Percentiles rank a stretch among this genome's conserved stretches.
Evolutionary conservation across 768 basidiomycete genomes (phyloP).

Genomic region (Lactarius psammicola): DNA sequence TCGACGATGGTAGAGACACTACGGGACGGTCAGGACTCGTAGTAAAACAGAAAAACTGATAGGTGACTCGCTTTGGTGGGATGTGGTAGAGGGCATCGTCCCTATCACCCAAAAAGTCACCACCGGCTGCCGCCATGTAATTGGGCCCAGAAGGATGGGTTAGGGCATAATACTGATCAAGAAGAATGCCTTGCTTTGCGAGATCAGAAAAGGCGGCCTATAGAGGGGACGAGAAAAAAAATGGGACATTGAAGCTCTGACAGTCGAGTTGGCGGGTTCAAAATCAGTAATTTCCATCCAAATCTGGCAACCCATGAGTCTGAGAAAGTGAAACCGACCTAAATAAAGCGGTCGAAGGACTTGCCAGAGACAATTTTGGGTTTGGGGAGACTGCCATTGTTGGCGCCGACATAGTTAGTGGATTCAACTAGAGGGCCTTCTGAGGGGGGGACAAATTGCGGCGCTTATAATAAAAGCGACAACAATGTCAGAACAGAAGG

Average conservation of each 20-base stretch:
- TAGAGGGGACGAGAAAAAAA: too few species aligned
- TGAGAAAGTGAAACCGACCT: constrained; percentile 22
- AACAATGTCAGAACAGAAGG: not conserved
- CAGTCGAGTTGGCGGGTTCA: too few species aligned
- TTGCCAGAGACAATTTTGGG: constrained; percentile 41
- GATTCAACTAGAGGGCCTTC: constrained; percentile 32
- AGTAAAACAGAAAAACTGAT: too few species aligned
- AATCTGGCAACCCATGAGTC: constrained; percentile 36
- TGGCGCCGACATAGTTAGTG: constrained; percentile 44
- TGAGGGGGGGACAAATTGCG: constrained; percentile 35
- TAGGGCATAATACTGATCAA: too few species aligned
- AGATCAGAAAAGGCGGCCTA: too few species aligned
- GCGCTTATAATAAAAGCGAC: constrained; percentile 30
- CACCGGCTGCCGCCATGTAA: constrained; percentile 49
- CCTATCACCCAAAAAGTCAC: constrained; percentile 52
- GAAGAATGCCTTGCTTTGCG: too few species aligned
- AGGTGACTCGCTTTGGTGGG: constrained; percentile 28
- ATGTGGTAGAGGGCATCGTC: constrained; percentile 41
- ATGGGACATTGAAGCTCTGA: too few species aligned
- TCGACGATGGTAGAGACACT: too few species aligned
- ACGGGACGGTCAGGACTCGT: too few species aligned
- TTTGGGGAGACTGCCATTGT: constrained; percentile 45
- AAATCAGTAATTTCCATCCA: constrained; percentile 67
- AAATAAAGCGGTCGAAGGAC: too few species aligned
- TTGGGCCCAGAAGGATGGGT: constrained; percentile 66